phyloP scores from a whole-genome alignment of 2,329 filamentous ascomycete species.

The Ophiobolus disseminans region DNA sequence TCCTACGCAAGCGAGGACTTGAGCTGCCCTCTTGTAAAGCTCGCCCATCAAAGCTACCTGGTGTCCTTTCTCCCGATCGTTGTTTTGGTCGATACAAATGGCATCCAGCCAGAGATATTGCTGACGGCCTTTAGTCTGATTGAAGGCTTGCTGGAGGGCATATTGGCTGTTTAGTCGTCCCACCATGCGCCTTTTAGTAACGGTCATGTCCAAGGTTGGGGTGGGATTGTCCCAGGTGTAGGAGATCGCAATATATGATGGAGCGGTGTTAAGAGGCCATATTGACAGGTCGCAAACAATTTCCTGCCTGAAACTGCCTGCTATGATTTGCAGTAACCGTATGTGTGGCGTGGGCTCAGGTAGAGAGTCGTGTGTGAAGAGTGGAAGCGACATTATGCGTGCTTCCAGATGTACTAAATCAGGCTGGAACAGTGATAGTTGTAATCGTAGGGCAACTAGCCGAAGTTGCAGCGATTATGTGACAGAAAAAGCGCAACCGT shows the following conservation, averaged over 20 bases:
- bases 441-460: too few relatives aligned
- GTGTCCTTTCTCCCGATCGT: conserved; percentile 16
- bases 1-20: conserved; percentile 12
- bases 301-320: not conserved
- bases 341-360: conserved; percentile 4
- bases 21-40: conserved; percentile 6
- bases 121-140: not conserved
- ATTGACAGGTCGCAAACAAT: not conserved
- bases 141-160: not conserved
- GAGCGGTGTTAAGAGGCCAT: conserved; percentile 13
- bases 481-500: too few relatives aligned
- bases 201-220: not conserved
- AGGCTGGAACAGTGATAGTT: too few relatives aligned
- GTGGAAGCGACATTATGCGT: not conserved
- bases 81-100: conserved; percentile 24
- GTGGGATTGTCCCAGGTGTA: conserved; percentile 36
- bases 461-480: too few relatives aligned
- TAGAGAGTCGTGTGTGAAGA: not conserved
- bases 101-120: conserved; percentile 14
- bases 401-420: too few relatives aligned
- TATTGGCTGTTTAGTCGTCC: conserved; percentile 5
- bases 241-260: conserved; percentile 38
- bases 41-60: conserved; percentile 21
- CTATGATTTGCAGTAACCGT: conserved; percentile 1
- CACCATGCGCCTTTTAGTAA: not conserved